Percentiles rank a stretch among this genome's conserved stretches.
phyloP scores from a whole-genome alignment of 345 rosid species.

The Salix arbutifolia region DNA sequence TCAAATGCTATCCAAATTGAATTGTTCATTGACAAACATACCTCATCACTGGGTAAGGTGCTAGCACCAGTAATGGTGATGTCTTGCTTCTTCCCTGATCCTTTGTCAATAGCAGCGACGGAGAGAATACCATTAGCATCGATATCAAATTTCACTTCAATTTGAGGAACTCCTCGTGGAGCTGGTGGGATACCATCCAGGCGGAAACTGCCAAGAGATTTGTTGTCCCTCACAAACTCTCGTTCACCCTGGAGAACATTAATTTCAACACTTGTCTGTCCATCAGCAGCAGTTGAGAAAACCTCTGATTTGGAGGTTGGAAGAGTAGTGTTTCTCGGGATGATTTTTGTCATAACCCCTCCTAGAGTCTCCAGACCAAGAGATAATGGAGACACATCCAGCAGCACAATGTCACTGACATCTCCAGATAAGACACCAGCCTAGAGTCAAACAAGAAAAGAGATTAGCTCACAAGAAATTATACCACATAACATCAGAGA shows the following conservation, averaged over 20 bases:
- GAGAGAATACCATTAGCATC: constrained; percentile 96
- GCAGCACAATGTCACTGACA: constrained; percentile 89
- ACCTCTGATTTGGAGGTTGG: constrained; percentile 99
- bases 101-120: constrained; percentile 80
- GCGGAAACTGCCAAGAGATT: constrained; percentile 78
- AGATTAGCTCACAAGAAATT: background rate
- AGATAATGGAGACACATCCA: constrained; percentile 85
- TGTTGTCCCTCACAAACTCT: constrained; percentile 94
- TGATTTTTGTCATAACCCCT: constrained; percentile 96
- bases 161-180: constrained; percentile 91
- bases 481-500: too few relatives aligned
- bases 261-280: constrained; percentile 97
- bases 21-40: constrained; percentile 13
- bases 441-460: constrained; percentile 23
- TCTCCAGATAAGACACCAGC: constrained; percentile 97
- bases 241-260: constrained; percentile 97
- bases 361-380: constrained; percentile 95
- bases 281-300: constrained; percentile 97
- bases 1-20: background rate
- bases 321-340: constrained; percentile 85
- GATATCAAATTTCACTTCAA: constrained; percentile 89
- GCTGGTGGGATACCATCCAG: constrained; percentile 79
- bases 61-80: constrained; percentile 93
- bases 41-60: constrained; percentile 95
- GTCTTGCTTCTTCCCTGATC: constrained; percentile 92